Conservation (phyloP, 768 basidiomycete species). For the Calocera viscosa region DNA sequence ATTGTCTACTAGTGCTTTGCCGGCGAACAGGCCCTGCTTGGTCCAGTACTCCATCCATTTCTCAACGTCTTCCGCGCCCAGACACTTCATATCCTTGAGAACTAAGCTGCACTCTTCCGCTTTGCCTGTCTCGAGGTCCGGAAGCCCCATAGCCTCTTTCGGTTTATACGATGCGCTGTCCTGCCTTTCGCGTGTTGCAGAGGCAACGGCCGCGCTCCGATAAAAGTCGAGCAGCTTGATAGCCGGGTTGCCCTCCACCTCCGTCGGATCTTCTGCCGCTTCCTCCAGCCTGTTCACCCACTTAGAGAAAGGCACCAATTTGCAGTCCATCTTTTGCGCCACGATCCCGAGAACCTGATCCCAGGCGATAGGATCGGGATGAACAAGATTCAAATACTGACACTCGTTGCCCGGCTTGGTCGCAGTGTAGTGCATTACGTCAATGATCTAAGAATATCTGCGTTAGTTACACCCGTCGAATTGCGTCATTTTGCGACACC, state of each 20-base stretch:
- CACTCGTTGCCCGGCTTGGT: background rate
- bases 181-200: no score
- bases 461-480: background rate
- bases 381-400: constrained; percentile 27
- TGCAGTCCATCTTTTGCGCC: constrained; percentile 17
- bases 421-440: background rate
- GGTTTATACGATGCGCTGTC: background rate
- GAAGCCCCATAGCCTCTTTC: background rate
- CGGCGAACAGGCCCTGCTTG: background rate
- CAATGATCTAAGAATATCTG: background rate
- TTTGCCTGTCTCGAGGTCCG: background rate
- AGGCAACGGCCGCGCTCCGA: constrained; percentile 7
- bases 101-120: background rate
- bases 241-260: constrained; percentile 20
- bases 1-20: background rate
- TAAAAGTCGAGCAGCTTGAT: constrained; percentile 27
- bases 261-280: constrained; percentile 11
- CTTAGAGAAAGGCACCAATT: constrained; percentile 26
- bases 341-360: constrained; percentile 23
- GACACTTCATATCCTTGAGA: background rate
- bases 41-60: background rate
- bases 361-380: constrained; percentile 31
- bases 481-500: background rate
- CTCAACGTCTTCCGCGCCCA: constrained; percentile 10
- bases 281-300: constrained; percentile 27